Evolutionary conservation across 1,284 basidiomycete species (phyloP), one percentile per base, ranked within the genome.

Genomic region (Malassezia furfur): DNA sequence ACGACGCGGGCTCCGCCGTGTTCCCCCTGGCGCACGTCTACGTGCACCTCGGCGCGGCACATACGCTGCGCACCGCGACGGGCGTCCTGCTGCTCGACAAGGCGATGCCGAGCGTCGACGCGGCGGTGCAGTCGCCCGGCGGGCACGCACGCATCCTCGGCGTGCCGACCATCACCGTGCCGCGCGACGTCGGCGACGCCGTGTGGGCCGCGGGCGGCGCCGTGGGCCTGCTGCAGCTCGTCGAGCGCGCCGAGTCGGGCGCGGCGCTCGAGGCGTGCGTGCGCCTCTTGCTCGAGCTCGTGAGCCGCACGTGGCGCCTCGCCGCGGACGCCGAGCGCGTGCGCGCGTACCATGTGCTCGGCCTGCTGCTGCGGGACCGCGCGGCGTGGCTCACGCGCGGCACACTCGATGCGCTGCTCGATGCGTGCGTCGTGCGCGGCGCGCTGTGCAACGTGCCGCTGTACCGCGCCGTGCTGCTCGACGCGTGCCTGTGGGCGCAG

Each of bases 401-500:
- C 0, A 80, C 84, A 5, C 86, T 87, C 60, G 84, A 87, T 65
- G 84, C 83, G 0, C 67, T 96, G 3, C 86, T 91, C 63, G 83
- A 85, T 67, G 88, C 91, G 63, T 73, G 91, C 19, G 91, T 91
- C 4, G 77, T 91, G 63, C 86, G 85, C 66, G 86, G 85, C 0
- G 30, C n/a, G n/a, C 80, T 96, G 28, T 81, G 84, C 48, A 94
- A 94, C 64, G 79, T 84, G 1, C 79, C 86, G 1, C 88, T 88
- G 2, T 94, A 93, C 69, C 81, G 83, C 43, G 81, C 85, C 1
- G 80, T 96, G 40, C 86, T 88, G 0, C 81, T 96, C 2, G 88
- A 94, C 68, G 88, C 94, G 64, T 85, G 89, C 57, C 81, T 96
- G 6, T 96, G 91, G 91, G 82, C 87, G 0, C 80, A 77, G 25